Evolutionary conservation across 768 basidiomycete species (phyloP).

Genomic region (Mycena maculata): DNA sequence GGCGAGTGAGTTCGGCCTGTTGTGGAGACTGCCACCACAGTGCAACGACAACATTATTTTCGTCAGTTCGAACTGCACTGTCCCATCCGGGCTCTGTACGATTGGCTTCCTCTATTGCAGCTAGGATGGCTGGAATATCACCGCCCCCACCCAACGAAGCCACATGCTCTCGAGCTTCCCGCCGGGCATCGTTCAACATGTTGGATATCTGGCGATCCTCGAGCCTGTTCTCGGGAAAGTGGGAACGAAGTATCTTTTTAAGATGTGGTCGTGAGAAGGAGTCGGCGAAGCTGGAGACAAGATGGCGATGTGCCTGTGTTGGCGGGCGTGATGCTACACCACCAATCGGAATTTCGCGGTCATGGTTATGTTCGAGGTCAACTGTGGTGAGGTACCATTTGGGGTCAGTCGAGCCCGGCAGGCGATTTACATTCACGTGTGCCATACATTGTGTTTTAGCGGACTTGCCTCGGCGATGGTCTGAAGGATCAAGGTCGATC

Average conservation of each 20-base stretch:
- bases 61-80: slow-evolving; percentile 36
- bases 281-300: neutral
- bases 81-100: slow-evolving; percentile 39
- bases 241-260: slow-evolving; percentile 14
- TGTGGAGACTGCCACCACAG: slow-evolving; percentile 49
- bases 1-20: slow-evolving; percentile 38
- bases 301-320: neutral
- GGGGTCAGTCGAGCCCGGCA: neutral
- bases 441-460: slow-evolving; percentile 31
- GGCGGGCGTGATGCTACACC: neutral
- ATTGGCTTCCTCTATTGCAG: slow-evolving; percentile 30
- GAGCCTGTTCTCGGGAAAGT: slow-evolving; percentile 34
- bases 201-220: slow-evolving; percentile 47
- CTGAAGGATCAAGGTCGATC: slow-evolving; percentile 21
- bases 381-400: slow-evolving; percentile 31
- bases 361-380: slow-evolving; percentile 43
- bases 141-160: slow-evolving; percentile 43
- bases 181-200: slow-evolving; percentile 37
- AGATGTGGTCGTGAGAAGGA: neutral
- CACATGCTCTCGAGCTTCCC: slow-evolving; percentile 34
- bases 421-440: slow-evolving; percentile 35
- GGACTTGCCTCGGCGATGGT: slow-evolving; percentile 15
- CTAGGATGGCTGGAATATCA: slow-evolving; percentile 41
- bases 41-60: slow-evolving; percentile 28
- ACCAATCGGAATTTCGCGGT: slow-evolving; percentile 35